phyloP scores from a whole-genome alignment of 352 stramenopile genomes.

The Phytophthora sp. region DNA sequence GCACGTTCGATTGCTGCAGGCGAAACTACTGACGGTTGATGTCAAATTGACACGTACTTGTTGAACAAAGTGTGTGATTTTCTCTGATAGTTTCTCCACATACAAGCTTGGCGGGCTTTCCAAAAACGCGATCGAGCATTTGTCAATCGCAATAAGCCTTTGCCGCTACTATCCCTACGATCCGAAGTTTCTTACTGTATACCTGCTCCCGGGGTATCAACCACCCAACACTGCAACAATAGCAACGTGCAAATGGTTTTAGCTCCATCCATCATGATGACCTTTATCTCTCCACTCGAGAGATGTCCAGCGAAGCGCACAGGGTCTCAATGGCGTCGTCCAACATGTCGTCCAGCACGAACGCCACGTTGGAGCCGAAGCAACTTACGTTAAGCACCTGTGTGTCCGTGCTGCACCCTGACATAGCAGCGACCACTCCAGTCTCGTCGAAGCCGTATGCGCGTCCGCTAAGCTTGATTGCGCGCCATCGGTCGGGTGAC shows the following conservation, averaged over 20 bases:
- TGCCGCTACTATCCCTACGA: conserved; percentile 10
- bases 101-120: conserved; percentile 4
- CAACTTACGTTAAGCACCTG: conserved; percentile 90
- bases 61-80: conserved; percentile 43
- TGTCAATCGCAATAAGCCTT: conserved; percentile 7
- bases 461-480: conserved; percentile 84
- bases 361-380: conserved; percentile 83
- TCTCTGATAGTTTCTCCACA: conserved; percentile 21
- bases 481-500: conserved; percentile 84
- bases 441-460: conserved; percentile 88
- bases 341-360: conserved; percentile 83
- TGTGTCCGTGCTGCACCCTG: conserved; percentile 72
- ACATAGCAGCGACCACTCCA: conserved; percentile 88
- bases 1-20: neutral
- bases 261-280: conserved; percentile 2
- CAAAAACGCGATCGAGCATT: conserved; percentile 21
- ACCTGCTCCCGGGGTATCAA: conserved; percentile 22
- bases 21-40: conserved; percentile 12
- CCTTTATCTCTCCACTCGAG: conserved; percentile 64
- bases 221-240: conserved; percentile 4
- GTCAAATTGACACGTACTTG: conserved; percentile 34
- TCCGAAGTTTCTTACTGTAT: conserved; percentile 31
- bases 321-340: conserved; percentile 74
- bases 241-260: conserved; percentile 11
- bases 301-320: conserved; percentile 71